phyloP scores from a whole-genome alignment of 1,139 yeast species.

The Candida sp. region DNA sequence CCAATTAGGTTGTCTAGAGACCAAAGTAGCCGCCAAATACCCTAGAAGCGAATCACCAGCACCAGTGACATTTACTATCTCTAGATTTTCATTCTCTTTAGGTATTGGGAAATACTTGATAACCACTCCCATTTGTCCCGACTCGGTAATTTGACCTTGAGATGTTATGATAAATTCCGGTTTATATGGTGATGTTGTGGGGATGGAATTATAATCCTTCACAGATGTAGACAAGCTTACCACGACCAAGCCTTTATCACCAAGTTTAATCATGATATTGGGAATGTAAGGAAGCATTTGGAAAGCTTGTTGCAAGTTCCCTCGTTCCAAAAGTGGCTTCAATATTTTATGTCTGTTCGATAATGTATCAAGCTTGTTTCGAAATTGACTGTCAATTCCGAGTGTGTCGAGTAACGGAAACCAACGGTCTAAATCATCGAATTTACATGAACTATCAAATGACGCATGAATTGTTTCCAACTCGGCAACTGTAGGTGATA shows the following conservation, averaged over 20 bases:
- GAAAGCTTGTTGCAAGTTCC: constrained; percentile 66
- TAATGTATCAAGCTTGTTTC: constrained; percentile 33
- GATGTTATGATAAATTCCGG: constrained; percentile 22
- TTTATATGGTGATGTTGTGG: constrained; percentile 29
- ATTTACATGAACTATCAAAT: constrained; percentile 45
- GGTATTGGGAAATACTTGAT: constrained; percentile 65
- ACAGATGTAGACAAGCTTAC: constrained; percentile 31
- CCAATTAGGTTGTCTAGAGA: constrained; percentile 19
- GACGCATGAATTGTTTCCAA: constrained; percentile 51
- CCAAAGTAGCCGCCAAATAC: constrained; percentile 29
- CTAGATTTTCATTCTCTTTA: constrained; percentile 21
- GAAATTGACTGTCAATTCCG: constrained; percentile 46
- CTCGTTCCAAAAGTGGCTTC: constrained; percentile 32
- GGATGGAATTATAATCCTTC: constrained; percentile 29
- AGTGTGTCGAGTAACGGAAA: constrained; percentile 68
- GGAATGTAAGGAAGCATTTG: constrained; percentile 72
- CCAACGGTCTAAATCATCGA: constrained; percentile 66
- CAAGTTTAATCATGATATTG: constrained; percentile 65
- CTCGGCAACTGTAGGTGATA: constrained; percentile 72
- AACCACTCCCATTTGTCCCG: constrained; percentile 43
- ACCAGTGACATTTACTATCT: constrained; percentile 58
- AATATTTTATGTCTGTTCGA: constrained; percentile 18
- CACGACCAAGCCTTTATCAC: constrained; percentile 58
- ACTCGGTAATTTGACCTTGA: constrained; percentile 13
- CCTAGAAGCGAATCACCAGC: constrained; percentile 76